Base-by-base conservation (phyloP, 208 protist genomes). In the Trypanosoma vivax region DNA sequence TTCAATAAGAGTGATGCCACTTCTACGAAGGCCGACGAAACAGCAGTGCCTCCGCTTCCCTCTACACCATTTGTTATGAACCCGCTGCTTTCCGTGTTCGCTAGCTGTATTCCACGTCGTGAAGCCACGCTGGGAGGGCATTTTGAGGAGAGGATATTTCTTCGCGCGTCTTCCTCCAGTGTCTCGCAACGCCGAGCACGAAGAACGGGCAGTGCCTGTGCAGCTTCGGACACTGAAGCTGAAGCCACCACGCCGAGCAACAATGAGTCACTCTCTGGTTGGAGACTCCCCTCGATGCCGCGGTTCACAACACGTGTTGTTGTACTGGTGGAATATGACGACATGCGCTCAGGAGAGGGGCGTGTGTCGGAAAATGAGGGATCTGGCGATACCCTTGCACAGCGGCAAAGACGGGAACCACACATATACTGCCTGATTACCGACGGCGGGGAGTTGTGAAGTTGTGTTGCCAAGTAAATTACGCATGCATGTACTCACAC, bases 311-410 rank as follows among this genome's bases (percentile, higher is more conserved):
- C 85, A 14, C 81, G 79, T 30, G 62, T 90, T 30, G 88, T 82
- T 6, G 41, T 93, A 2, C 68, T 90, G 43, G 64, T 93, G 16
- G 85, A 93, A 60, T 76, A 93, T 62, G 72, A 84, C 42, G 74
- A 76, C 18, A 43, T 88, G 51, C 63, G 84, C 11, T 70, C 79
- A 13, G 34, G 69, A 6, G 62, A 74, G 33, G 75, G 46, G 38
- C 76, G 60, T 9, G 43, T 45, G 19, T 52, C 53, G 18, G 58
- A 46, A 24, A 23, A 53, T 9, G 48, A 55, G 6, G 48, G 16
- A 24, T 25, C 34, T 6, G 43, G 2, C 23, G 33, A 31, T 3
- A n/a, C 3, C 3, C 16, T 31, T 34, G 41, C 11, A 35, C 25
- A 27, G 14, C 34, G 37, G 35, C 31, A 30, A 23, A 34, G 55